These are phyloP conservation scores for Fraxinus platypoda DNA, from an alignment of 305 asterid species.

Conservation along the genomic window DNA sequence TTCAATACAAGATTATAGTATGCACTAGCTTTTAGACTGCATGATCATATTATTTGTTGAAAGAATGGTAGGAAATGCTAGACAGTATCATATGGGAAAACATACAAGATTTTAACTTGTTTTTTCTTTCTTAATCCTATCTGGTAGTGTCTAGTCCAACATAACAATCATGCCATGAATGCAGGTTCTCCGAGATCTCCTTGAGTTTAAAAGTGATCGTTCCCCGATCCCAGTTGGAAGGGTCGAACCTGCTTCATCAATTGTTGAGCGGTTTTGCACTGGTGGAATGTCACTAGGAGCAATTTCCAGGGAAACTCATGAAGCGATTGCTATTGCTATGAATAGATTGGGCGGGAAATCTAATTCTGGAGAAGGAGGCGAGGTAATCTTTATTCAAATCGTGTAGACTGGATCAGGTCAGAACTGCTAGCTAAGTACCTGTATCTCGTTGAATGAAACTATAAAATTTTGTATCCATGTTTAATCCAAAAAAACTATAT, in stretches of 20 bases:
- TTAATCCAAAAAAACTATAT: background rate
- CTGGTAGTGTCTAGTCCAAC: background rate
- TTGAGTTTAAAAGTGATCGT: slow-evolving; percentile 82
- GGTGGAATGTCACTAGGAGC: slow-evolving; percentile 67
- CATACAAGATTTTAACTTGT: background rate
- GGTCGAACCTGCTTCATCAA: slow-evolving; percentile 53
- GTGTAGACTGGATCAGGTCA: background rate
- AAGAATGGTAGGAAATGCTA: background rate
- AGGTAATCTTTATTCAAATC: slow-evolving; percentile 32
- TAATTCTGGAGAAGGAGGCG: slow-evolving; percentile 61
- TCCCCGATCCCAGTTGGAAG: slow-evolving; percentile 56
- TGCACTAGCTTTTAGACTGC: background rate
- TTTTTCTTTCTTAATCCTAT: background rate
- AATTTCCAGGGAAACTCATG: slow-evolving; percentile 60
- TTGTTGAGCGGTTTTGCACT: slow-evolving; percentile 58
- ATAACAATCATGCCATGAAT: slow-evolving; percentile 16
- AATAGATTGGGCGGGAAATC: slow-evolving; percentile 58
- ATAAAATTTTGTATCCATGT: background rate
- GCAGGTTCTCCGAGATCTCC: slow-evolving; percentile 96
- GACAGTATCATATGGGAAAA: background rate
- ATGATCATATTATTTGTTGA: background rate
- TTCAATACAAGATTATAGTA: background rate
- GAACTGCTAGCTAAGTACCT: background rate
- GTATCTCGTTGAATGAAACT: background rate
- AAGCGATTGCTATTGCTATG: slow-evolving; percentile 60